Base-by-base conservation (phyloP, 176 grass and related monocot species). In the Oropetium thomaeum region DNA sequence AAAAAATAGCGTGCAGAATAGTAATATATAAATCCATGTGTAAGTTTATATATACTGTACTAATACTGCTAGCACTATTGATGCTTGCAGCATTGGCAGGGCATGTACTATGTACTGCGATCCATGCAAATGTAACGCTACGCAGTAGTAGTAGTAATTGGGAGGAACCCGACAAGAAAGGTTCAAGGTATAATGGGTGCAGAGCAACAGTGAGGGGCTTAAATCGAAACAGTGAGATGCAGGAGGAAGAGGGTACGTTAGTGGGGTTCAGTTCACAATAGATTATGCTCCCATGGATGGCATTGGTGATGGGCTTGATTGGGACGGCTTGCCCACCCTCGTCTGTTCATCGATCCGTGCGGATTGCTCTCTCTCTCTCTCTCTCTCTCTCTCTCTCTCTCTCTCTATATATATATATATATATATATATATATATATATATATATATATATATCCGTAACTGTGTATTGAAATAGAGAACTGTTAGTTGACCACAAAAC, bases 101-200 rank as follows among this genome's bases (percentile, higher is more conserved):
- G 0, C 60, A 11, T 63, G 60, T 63, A 63, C 60, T 11, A 8
- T 34, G 15, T 63, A 35, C 31, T 37, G 17, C 31, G 54, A 75
- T 61, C 42, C 61, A 25, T 19, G 74, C 30, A 37, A 3, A 3
- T 35, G 60, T 65, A 77, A 65, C 39, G 60, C 31, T 27, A 60
- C 14, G 52, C 74, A 52, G 44, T 52, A 52, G 10, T 20, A n/a
- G n/a, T 60, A 60, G 35, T 52, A 52, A 22, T 20, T 8, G 49
- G 49, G 19, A 37, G 35, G 35, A 23, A 22, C 49, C 43, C 31
- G 74, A 77, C 74, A 65, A 65, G 60, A 30, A 37, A 77, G 60
- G 74, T 77, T 65, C 74, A 70, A 84, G 81, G 75, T 48, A 81
- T 58, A 33, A 88, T 69, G 65, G 58, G 44, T 9, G 62, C 51